Evolutionary conservation across 179 eudicot genomes (phyloP).

Genomic region (Vitellaria paradoxa): DNA sequence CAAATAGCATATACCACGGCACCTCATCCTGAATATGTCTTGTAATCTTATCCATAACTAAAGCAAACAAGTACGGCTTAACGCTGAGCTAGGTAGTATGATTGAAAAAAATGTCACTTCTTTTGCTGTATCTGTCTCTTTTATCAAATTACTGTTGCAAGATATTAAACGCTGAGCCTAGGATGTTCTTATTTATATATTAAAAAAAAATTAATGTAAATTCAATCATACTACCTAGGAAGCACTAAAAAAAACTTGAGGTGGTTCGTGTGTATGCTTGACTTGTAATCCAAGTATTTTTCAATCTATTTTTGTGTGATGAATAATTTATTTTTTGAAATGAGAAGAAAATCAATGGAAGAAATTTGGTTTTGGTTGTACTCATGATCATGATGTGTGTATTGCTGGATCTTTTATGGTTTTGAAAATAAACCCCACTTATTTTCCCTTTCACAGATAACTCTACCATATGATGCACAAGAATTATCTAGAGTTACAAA

Average conservation of each 20-base stretch:
- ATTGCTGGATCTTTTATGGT: slow-evolving; percentile 6
- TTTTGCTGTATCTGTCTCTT: neutral
- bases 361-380: slow-evolving; percentile 11
- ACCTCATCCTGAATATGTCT: too few relatives aligned
- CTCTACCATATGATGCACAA: slow-evolving; percentile 77
- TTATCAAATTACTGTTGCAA: slow-evolving; percentile 1
- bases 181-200: too few relatives aligned
- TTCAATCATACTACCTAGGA: too few relatives aligned
- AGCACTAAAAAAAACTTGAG: too few relatives aligned
- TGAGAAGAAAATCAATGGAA: neutral
- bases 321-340: neutral
- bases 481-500: slow-evolving; percentile 77
- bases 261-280: too few relatives aligned
- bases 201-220: too few relatives aligned
- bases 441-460: slow-evolving; percentile 59
- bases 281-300: too few relatives aligned
- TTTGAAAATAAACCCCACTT: neutral
- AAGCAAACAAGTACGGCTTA: too few relatives aligned
- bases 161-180: neutral
- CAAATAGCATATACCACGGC: too few relatives aligned
- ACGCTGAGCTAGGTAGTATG: too few relatives aligned
- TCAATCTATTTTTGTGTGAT: too few relatives aligned
- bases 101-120: slow-evolving; percentile 8
- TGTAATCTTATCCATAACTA: too few relatives aligned
- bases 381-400: neutral